phyloP scores from a whole-genome alignment of 441 rosid species.

The Corymbia calophylla region DNA sequence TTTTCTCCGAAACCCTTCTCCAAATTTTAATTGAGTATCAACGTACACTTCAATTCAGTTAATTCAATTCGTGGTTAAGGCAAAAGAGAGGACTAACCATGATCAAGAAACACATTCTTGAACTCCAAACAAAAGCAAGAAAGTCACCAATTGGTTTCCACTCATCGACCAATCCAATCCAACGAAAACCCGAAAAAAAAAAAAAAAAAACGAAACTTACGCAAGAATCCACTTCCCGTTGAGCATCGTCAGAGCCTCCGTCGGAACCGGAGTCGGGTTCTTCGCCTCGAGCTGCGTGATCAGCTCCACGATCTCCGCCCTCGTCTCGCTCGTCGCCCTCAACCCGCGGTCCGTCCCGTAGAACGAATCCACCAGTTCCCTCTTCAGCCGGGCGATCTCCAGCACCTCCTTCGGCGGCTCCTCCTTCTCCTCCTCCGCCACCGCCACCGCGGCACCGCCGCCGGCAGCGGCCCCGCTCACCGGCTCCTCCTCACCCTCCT shows the following conservation, averaged over 20 bases:
- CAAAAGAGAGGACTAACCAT: neutral
- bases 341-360: constrained; percentile 81
- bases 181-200: neutral
- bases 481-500: constrained; percentile 1
- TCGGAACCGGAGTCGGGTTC: constrained; percentile 87
- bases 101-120: neutral
- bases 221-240: constrained; percentile 95
- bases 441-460: constrained; percentile 24
- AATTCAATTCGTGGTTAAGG: neutral
- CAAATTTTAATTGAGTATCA: neutral
- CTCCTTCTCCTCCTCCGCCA: constrained; percentile 37
- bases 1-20: neutral
- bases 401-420: constrained; percentile 19
- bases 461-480: neutral
- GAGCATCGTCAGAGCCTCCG: constrained; percentile 70
- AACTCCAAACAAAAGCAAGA: neutral
- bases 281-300: constrained; percentile 82
- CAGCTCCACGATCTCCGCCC: constrained; percentile 88
- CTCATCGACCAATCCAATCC: neutral
- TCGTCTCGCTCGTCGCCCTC: constrained; percentile 67
- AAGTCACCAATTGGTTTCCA: neutral
- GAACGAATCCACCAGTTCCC: constrained; percentile 55
- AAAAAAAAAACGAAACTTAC: constrained; percentile 28
- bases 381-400: constrained; percentile 61
- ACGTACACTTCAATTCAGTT: neutral